Percentiles rank a stretch among this genome's conserved stretches.
These are phyloP conservation scores for Clavispora phyllophila DNA, from an alignment of 805 yeast genomes.

Conservation along the genomic window DNA sequence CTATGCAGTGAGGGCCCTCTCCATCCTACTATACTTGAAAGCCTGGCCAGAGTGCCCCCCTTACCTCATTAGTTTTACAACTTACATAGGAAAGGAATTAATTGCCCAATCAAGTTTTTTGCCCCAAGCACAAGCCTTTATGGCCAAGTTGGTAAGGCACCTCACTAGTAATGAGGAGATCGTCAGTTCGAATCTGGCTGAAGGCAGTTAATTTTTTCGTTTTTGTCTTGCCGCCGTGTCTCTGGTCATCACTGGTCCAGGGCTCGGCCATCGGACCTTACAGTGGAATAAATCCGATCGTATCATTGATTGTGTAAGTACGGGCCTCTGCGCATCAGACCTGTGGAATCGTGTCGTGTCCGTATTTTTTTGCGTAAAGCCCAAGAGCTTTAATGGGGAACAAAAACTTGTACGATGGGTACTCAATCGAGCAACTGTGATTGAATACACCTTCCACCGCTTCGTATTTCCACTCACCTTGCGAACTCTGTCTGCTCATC, in stretches of 20 bases:
- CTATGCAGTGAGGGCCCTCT: no score
- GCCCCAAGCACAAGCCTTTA: constrained; percentile 11
- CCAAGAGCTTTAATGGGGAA: constrained; percentile 95
- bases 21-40: no score
- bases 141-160: constrained; percentile 40
- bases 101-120: neutral
- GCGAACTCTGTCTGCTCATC: constrained; percentile 57
- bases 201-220: constrained; percentile 9
- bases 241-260: neutral
- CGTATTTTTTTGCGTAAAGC: constrained; percentile 41
- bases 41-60: no score
- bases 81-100: neutral
- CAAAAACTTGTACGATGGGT: constrained; percentile 85
- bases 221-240: neutral
- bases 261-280: no score
- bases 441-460: constrained; percentile 94
- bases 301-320: no score
- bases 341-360: constrained; percentile 13
- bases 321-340: no score
- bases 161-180: constrained; percentile 39
- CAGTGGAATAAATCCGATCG: no score
- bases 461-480: constrained; percentile 85
- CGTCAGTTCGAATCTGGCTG: constrained; percentile 35
- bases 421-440: constrained; percentile 86
- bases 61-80: neutral